Evolutionary conservation across 768 basidiomycete genomes (phyloP).

Genomic region (Leccinellum rugosiceps): DNA sequence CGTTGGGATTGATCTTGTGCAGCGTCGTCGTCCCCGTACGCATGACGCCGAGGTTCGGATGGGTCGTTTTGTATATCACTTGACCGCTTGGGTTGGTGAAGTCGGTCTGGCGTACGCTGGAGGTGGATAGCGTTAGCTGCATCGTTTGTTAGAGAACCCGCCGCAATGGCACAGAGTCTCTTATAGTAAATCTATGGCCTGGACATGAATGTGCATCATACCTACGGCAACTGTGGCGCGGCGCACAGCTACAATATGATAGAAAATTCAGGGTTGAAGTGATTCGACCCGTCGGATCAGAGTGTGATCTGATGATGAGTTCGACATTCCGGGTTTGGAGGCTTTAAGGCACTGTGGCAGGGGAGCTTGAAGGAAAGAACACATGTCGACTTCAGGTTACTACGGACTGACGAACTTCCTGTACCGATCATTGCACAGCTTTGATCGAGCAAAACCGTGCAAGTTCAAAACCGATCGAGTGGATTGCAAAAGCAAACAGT

Average conservation of each 20-base stretch:
- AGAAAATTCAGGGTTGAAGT: not conserved
- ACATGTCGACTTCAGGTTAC: too few species aligned
- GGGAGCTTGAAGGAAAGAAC: too few species aligned
- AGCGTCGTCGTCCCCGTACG: conserved; percentile 18
- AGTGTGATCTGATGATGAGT: too few species aligned
- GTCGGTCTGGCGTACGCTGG: conserved; percentile 13
- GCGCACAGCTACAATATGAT: not conserved
- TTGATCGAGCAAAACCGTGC: not conserved
- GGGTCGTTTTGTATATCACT: conserved; percentile 23
- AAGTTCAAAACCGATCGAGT: not conserved
- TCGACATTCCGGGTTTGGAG: too few species aligned
- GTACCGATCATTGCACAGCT: too few species aligned
- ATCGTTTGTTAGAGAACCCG: not conserved
- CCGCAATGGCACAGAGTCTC: not conserved
- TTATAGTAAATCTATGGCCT: not conserved
- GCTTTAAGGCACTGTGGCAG: too few species aligned
- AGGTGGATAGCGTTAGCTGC: conserved; percentile 20
- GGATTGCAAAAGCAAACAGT: conserved; percentile 11
- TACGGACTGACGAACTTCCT: too few species aligned
- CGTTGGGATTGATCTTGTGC: conserved; percentile 17
- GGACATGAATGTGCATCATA: not conserved
- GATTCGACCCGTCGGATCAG: too few species aligned
- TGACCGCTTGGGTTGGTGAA: conserved; percentile 24
- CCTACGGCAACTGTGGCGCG: too few species aligned
- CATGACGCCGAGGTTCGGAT: conserved; percentile 1